Base-by-base conservation (phyloP, 257 asterid species). In the Ilex asprella region DNA sequence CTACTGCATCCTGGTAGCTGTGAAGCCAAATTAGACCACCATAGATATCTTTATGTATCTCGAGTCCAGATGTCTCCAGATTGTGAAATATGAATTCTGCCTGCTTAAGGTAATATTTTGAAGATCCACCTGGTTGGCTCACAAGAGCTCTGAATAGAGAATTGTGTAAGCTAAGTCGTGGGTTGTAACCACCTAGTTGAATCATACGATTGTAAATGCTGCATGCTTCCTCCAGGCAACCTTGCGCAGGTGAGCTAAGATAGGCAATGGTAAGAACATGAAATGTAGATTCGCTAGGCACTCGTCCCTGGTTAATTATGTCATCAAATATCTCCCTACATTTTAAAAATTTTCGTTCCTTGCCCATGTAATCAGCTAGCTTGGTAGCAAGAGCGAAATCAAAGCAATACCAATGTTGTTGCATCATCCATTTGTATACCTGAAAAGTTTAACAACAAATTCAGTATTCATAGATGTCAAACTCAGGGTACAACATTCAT, bases 371-470 rank as follows among this genome's bases (percentile, higher is more conserved):
- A 77, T 89, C 97, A 10, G 97, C 96, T 67, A 93, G 78, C 75
- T 81, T 86, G 57, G 97, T 86, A 0, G 91, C 94, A 44, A 93
- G 95, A 55, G 79, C 77, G 41, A 89, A 93, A 77, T 89, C 95
- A 75, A 93, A 93, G 57, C 61, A 79, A 73, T 79, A 87, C 99
- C 99, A 93, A 49, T 79, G 87, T 62, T 89, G 99, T 78, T 75
- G 83, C 80, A 79, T 77, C 97, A 85, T 89, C 99, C 99, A 93
- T 76, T 89, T 82, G 83, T 89, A 89, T 64, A 93, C 94, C 98
- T 91, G 68, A 72, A 61, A 54, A 56, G 64, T 21, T 55, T 44
- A 70, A 10, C 52, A 46, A 46, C 6, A 46, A 3, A 7, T 4
- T 14, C 3, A 10, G n/a, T 2, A 14, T 10, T 14, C 52, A 46